Base-by-base conservation (phyloP, 23 red algal genomes). In the Pyropia yezoensis region DNA sequence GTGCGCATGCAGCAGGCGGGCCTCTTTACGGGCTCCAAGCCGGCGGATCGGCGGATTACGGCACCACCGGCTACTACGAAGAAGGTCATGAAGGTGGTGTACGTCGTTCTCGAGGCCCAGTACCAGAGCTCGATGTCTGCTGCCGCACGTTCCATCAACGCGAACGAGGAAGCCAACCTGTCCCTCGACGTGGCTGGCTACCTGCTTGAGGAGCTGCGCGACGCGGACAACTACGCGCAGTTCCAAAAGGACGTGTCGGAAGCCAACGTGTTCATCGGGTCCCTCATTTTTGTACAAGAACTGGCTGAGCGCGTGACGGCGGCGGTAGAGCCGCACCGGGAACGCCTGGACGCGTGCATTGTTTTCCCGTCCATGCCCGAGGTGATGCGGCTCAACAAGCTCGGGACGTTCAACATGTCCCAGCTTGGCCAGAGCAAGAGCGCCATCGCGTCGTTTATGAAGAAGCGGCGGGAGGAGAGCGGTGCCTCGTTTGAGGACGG, bases 361-460 rank as follows among this genome's bases (percentile, higher is more conserved):
- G 72, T 98, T 54, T 98, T 98, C 60, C 94, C 94, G 16, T 98
- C 94, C 23, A 88, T 98, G 85, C 94, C 94, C 16, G 85, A 89
- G 60, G 94, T 98, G 30, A 98, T 98, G 94, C 65, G 85, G 34
- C 81, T 98, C 27, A 98, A 98, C 94, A 98, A 98, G 79, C 88
- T 98, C 14, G 94, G 94, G 18, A 67, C 81, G 29, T 98, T 98
- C 55, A 55, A 59, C 45, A 88, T 98, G 88, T 63, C 69, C n/a
- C 83, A 91, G 32, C 69, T 98, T 14, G 92, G 92, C 16, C 73
- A 85, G 22, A 76, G 63, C 59, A 82, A 71, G 49, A 87, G 73
- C 62, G 32, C 86, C 0, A 98, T 98, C 19, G 85, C 73, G 30
- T 68, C 83, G 65, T 90, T 98, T 59, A 98, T 98, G 94, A 65